Percentiles rank a stretch among this genome's conserved stretches.
These are phyloP conservation scores for Albophoma yamanashiensis DNA, from an alignment of 2,329 filamentous ascomycete genomes.

Conservation along the genomic window DNA sequence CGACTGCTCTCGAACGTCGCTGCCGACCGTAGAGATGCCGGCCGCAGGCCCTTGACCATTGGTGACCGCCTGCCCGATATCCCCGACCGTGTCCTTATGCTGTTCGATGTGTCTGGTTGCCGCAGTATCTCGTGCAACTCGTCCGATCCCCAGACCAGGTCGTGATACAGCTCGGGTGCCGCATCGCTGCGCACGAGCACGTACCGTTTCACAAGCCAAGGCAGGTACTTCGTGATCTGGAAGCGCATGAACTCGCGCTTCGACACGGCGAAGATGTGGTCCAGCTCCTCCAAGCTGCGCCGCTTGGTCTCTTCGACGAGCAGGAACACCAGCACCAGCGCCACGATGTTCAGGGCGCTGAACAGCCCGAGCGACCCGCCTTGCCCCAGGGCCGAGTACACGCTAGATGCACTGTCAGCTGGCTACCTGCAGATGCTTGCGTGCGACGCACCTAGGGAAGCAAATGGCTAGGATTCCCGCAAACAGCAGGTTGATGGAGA, in stretches of 20 bases:
- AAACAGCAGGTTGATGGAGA: constrained; percentile 35
- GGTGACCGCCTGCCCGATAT: neutral
- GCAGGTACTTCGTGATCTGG: constrained; percentile 22
- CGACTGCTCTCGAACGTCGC: neutral
- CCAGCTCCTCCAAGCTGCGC: constrained; percentile 27
- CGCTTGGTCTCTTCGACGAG: constrained; percentile 31
- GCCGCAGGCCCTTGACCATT: neutral
- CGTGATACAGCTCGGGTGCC: constrained; percentile 21
- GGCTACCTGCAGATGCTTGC: neutral
- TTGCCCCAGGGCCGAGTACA: constrained; percentile 13
- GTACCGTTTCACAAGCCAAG: constrained; percentile 21
- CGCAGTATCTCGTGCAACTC: neutral
- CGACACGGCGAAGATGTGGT: constrained; percentile 24
- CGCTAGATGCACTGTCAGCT: constrained; percentile 2
- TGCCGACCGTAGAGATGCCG: neutral
- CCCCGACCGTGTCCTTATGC: neutral
- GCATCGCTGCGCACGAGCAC: constrained; percentile 9
- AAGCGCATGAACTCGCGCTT: constrained; percentile 27
- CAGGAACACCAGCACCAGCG: constrained; percentile 33
- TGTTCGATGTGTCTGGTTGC: neutral
- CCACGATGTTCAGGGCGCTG: constrained; percentile 32
- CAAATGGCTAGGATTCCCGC: constrained; percentile 33
- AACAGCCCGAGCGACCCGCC: constrained; percentile 33
- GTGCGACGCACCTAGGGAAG: constrained; percentile 19
- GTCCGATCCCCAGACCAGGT: constrained; percentile 18